These are phyloP conservation scores for Fusarium succisae DNA, from an alignment of 2,329 filamentous ascomycete species.

Conservation along the genomic window DNA sequence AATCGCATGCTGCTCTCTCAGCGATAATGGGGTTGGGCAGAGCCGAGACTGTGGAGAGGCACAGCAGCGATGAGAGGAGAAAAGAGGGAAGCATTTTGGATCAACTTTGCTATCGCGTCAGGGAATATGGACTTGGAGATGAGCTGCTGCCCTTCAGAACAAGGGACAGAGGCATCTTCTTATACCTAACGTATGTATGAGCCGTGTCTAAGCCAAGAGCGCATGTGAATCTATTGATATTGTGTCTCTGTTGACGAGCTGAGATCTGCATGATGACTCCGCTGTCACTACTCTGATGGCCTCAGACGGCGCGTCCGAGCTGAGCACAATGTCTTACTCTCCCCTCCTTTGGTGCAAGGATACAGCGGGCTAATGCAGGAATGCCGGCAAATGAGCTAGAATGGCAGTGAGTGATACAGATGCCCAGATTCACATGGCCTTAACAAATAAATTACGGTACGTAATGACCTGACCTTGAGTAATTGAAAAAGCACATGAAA, in stretches of 20 bases:
- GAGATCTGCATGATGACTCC: conserved; percentile 8
- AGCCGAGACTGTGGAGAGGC: conserved; percentile 26
- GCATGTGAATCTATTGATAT: not conserved
- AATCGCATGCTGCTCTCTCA: conserved; percentile 30
- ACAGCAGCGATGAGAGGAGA: conserved; percentile 24
- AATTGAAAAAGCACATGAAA: not conserved
- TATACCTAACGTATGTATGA: not conserved
- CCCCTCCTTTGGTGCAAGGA: not conserved
- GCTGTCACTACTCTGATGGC: not conserved
- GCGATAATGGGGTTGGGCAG: conserved; percentile 4
- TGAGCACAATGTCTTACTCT: conserved; percentile 12
- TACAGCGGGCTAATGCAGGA: conserved; percentile 1
- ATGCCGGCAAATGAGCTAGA: not conserved
- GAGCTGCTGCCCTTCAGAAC: not conserved
- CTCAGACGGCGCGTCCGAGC: conserved; percentile 2
- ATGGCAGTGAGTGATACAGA: not conserved
- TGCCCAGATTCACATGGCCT: not conserved
- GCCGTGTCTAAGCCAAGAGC: not conserved
- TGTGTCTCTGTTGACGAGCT: not conserved
- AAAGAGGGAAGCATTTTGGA: conserved; percentile 29
- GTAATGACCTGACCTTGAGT: not conserved
- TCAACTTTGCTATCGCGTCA: not conserved
- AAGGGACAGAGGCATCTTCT: not conserved
- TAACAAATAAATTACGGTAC: not conserved
- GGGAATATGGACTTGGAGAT: too few relatives aligned